Evolutionary conservation across 2,329 filamentous ascomycete genomes (phyloP), one percentile per base, ranked within the genome.

Genomic region (Cercospora canescens): DNA sequence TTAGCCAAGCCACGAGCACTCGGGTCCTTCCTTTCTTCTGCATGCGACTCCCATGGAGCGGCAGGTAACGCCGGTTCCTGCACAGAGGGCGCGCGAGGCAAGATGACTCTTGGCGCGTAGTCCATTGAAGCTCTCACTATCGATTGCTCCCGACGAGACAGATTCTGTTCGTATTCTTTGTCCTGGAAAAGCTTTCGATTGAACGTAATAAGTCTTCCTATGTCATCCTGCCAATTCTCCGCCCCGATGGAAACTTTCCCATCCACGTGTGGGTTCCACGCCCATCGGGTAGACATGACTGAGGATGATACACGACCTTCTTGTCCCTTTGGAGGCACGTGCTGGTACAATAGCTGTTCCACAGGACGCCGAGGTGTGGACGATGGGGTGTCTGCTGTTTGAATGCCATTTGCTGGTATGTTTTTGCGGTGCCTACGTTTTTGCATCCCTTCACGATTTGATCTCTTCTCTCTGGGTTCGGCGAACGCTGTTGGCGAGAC

Each of bases 11-110:
- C 61, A 28, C 30, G 24, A 32, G 30, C 18, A 24, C 32, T 41
- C 18, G 8, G 6, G 21, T 6, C n/a, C 34, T 11, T 30, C 24
- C 50, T 32, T 14, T 37, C 21, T 37, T 26, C n/a, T 24, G 7
- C n/a, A 11, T 50, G 26, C 39, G 60, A 14, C 8, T 37, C 48
- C 69, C 69, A 67, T 9, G 67, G 63, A 7, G 60, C 32, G n/a
- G 48, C 35, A 62, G 60, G 48, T 18, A 45, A 18, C 26, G n/a
- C 14, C 9, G 21, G 16, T 30, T 11, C 16, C 28, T 56, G 30
- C 12, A 24, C 14, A n/a, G 48, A 6, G 28, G 60, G 60, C 14
- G 12, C 35, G 16, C 64, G 60, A 52, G 64, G 60, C 55, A 30
- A 26, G 24, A 66, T 45, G 32, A 30, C 59, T 6, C 11, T 39